phyloP scores from a whole-genome alignment of 2,329 filamentous ascomycete genomes.

The Ophiostoma himal-ulmi region DNA sequence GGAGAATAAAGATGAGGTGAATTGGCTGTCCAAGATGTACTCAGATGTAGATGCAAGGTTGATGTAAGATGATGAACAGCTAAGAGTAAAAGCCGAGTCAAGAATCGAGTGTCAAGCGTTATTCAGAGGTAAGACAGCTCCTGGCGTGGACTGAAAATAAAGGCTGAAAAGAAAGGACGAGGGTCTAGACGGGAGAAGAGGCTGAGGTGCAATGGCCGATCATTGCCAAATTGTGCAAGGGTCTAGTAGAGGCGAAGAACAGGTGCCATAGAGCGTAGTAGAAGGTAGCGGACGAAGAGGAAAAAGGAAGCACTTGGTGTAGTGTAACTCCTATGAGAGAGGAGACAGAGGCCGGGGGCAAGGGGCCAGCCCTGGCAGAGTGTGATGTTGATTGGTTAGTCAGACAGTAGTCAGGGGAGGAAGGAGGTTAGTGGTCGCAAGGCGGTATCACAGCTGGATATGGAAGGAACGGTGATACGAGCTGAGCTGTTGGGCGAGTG shows the following conservation, averaged over 20 bases:
- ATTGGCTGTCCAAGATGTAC: background rate
- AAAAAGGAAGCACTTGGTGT: conserved; percentile 4
- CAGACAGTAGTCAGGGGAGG: background rate
- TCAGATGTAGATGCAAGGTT: background rate
- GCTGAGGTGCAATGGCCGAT: background rate
- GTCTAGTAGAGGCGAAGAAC: background rate
- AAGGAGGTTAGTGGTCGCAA: background rate
- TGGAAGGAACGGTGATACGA: background rate
- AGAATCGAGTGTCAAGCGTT: background rate
- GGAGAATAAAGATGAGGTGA: background rate
- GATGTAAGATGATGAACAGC: background rate
- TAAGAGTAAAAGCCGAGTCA: background rate
- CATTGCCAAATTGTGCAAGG: conserved; percentile 5
- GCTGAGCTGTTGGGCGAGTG: background rate
- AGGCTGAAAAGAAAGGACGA: background rate
- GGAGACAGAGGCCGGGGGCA: too few relatives aligned
- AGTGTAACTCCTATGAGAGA: too few relatives aligned
- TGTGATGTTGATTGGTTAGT: conserved; percentile 7
- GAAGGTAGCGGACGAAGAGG: background rate
- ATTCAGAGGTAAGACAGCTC: background rate
- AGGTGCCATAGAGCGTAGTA: background rate
- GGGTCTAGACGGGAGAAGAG: background rate
- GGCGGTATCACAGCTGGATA: background rate
- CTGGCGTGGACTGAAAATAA: background rate
- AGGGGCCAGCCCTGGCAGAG: background rate